Base-by-base conservation (phyloP, 2,329 filamentous ascomycete species). In the Ceratocystis albifundus region DNA sequence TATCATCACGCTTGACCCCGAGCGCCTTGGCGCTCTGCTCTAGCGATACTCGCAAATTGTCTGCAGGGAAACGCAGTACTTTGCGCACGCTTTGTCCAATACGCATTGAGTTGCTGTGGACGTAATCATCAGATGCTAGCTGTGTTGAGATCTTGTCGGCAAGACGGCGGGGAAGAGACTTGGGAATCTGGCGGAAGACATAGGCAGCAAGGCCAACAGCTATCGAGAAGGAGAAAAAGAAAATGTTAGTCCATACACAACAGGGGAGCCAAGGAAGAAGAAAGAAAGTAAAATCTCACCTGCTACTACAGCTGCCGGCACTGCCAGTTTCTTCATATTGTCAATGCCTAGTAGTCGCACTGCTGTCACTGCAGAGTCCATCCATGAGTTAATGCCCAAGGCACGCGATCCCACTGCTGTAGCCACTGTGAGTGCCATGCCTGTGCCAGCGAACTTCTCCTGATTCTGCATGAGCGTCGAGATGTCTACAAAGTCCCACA, bases 401-500 rank as follows among this genome's bases (percentile, higher is more conserved):
- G 94, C 81, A 61, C 90, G 84, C 62, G 88, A 84, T 66, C 93
- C 90, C 3, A 97, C 80, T 1, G 96, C 90, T 66, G 90, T 92
- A 8, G 89, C 89, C 45, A 96, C 83, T 0, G 94, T 99, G 73
- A 99, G 81, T 4, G 93, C 94, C 88, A 99, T 92, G 69, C 94
- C 89, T 2, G 92, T 95, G 48, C 93, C 90, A 4, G 93, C 92
- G 66, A 95, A 82, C 80, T 97, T 99, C 76, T 99, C 94, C 74
- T 97, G 93, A 65, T 86, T 83, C 72, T 96, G 90, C 78, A 96
- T 82, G 4, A 97, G 77, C 10, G 85, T 88, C 20, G 85, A 82
- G 75, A 91, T 81, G 75, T 99, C 94, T 72, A 99, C 89, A 79
- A 99, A 97, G 77, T 99, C 94, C 82, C 82, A 88, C 0, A 96